phyloP scores from a whole-genome alignment of 2,329 filamentous ascomycete genomes.

The Madurella mycetomatis region DNA sequence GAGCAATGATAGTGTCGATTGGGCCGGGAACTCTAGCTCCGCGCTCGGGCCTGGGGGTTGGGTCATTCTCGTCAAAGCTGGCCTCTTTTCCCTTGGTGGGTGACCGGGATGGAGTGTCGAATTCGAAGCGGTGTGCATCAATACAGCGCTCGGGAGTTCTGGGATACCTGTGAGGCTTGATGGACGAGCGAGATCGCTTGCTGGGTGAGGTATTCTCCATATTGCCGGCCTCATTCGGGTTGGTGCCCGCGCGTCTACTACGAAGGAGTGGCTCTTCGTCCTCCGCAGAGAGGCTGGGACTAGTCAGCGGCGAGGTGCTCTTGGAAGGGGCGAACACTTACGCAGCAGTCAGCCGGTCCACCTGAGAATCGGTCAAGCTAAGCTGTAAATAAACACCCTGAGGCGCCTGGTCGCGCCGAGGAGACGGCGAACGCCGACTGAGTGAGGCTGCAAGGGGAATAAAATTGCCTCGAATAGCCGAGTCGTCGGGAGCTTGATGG shows the following conservation, averaged over 20 bases:
- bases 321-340: conserved; percentile 26
- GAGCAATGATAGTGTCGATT: conserved; percentile 17
- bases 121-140: conserved; percentile 4
- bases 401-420: conserved; percentile 33
- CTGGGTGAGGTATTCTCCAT: conserved; percentile 3
- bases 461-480: conserved; percentile 36
- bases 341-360: conserved; percentile 46
- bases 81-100: conserved; percentile 10
- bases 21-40: conserved; percentile 1
- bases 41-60: background rate
- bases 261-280: conserved; percentile 7
- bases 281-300: conserved; percentile 13
- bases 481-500: conserved; percentile 7
- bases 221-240: background rate
- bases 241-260: background rate
- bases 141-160: conserved; percentile 9
- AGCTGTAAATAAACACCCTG: conserved; percentile 44
- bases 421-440: conserved; percentile 31
- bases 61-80: background rate
- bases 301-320: conserved; percentile 13
- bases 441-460: conserved; percentile 32
- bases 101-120: background rate
- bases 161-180: conserved; percentile 14
- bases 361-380: conserved; percentile 46
- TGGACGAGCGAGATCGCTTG: conserved; percentile 22